These are phyloP conservation scores for Plectranthus barbatus DNA, from an alignment of 257 asterid species.

Conservation along the genomic window DNA sequence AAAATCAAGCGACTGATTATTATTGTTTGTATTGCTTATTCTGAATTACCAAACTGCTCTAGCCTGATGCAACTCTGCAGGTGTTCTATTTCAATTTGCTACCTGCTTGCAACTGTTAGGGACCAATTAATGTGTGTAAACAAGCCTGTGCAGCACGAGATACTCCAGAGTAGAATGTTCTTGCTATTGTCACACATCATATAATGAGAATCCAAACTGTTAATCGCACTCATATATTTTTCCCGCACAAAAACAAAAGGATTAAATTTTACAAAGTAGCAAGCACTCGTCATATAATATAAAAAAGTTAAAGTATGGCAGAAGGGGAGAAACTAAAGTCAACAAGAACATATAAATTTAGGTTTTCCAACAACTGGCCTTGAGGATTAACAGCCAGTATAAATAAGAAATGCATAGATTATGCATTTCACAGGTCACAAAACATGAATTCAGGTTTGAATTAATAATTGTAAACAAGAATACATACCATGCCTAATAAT, in stretches of 20 bases:
- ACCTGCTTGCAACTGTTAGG: neutral
- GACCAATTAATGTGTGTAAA: neutral
- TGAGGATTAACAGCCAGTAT: neutral
- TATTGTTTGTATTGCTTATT: neutral
- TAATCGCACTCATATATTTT: neutral
- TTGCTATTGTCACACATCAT: neutral
- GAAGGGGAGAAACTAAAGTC: too few species aligned
- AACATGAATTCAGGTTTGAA: neutral
- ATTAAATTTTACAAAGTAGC: neutral
- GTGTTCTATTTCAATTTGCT: neutral
- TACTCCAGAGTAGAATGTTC: neutral
- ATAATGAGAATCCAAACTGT: neutral
- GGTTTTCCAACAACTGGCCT: too few species aligned
- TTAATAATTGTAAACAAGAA: neutral
- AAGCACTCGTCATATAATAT: neutral
- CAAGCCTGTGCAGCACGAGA: neutral
- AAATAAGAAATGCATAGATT: neutral
- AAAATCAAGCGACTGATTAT: too few species aligned
- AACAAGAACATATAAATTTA: too few species aligned
- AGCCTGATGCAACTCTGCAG: neutral
- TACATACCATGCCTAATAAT: neutral
- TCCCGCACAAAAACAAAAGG: neutral
- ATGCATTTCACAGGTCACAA: neutral
- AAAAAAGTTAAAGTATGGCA: too few species aligned
- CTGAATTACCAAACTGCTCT: neutral